Percentiles rank a stretch among this genome's conserved stretches.
These are phyloP conservation scores for Rhizoctonia solani DNA, from an alignment of 1,284 basidiomycete species.

Conservation along the genomic window DNA sequence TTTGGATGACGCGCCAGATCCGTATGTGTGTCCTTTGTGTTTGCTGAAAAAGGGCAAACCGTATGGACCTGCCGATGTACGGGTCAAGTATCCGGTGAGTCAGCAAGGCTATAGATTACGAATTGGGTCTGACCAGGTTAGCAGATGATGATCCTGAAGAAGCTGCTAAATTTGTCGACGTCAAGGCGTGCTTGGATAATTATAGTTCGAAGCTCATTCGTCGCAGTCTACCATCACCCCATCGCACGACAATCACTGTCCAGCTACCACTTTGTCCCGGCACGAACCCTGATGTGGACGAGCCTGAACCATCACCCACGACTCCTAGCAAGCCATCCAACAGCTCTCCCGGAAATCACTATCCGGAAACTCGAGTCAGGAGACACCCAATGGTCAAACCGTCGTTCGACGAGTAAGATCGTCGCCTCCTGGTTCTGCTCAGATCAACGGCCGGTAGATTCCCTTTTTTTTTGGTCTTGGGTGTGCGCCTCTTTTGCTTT, in stretches of 20 bases:
- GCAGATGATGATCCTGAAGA: slow-evolving; percentile 30
- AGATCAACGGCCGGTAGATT: neutral
- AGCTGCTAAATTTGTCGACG: slow-evolving; percentile 32
- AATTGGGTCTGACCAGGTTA: neutral
- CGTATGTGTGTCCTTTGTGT: slow-evolving; percentile 39
- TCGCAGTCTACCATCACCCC: slow-evolving; percentile 64
- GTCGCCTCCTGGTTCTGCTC: slow-evolving; percentile 2
- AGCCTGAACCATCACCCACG: neutral
- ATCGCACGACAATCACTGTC: slow-evolving; percentile 68
- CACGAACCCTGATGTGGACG: slow-evolving; percentile 31
- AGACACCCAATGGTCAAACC: slow-evolving; percentile 13
- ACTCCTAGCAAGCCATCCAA: neutral
- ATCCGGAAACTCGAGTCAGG: neutral
- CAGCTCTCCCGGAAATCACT: neutral
- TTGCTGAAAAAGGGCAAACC: slow-evolving; percentile 37
- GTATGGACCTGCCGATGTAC: slow-evolving; percentile 32
- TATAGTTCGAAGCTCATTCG: slow-evolving; percentile 72
- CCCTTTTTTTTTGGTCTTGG: neutral
- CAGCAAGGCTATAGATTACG: slow-evolving; percentile 3
- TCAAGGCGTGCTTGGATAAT: slow-evolving; percentile 66
- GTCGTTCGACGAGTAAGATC: slow-evolving; percentile 12
- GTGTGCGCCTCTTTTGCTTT: neutral
- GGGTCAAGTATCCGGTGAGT: slow-evolving; percentile 34
- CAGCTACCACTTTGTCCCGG: slow-evolving; percentile 71
- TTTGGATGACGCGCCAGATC: slow-evolving; percentile 32